phyloP scores from a whole-genome alignment of 148 eudicot species.

The Rhododendron williamsianum region DNA sequence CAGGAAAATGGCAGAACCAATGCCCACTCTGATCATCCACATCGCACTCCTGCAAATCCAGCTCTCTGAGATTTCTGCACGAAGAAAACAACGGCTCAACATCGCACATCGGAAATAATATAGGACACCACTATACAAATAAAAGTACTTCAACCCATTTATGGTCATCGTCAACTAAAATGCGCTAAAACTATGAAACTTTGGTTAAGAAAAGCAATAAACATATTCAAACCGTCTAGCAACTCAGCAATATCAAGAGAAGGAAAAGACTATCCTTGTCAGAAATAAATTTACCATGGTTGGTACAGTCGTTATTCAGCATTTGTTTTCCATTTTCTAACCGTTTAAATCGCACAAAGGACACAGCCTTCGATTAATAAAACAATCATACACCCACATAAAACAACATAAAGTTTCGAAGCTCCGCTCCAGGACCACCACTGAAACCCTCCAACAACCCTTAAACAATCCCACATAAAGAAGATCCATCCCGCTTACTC shows the following conservation, averaged over 20 bases:
- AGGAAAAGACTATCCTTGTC: not conserved
- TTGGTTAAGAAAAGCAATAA: too few relatives aligned
- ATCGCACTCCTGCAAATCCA: conserved; percentile 86
- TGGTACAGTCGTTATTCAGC: not conserved
- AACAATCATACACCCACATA: too few relatives aligned
- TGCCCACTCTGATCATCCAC: conserved; percentile 88
- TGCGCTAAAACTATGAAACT: not conserved
- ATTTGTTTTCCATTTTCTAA: not conserved
- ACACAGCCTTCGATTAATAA: not conserved
- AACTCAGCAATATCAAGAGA: not conserved
- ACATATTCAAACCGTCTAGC: not conserved
- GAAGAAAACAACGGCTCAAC: not conserved
- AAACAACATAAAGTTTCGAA: not conserved
- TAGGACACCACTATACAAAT: not conserved
- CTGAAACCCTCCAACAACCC: not conserved
- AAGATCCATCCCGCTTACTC: not conserved
- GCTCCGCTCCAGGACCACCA: conserved; percentile 1
- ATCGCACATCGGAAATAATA: not conserved
- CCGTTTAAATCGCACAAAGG: not conserved
- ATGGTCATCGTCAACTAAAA: not conserved
- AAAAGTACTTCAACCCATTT: not conserved
- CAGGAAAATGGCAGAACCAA: conserved; percentile 91
- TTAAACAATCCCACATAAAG: not conserved
- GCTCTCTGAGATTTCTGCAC: conserved; percentile 66
- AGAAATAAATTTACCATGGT: not conserved